These are phyloP conservation scores for Takakia lepidozioides DNA, from an alignment of 225 moss, liverwort and hornwort species.

Conservation along the genomic window DNA sequence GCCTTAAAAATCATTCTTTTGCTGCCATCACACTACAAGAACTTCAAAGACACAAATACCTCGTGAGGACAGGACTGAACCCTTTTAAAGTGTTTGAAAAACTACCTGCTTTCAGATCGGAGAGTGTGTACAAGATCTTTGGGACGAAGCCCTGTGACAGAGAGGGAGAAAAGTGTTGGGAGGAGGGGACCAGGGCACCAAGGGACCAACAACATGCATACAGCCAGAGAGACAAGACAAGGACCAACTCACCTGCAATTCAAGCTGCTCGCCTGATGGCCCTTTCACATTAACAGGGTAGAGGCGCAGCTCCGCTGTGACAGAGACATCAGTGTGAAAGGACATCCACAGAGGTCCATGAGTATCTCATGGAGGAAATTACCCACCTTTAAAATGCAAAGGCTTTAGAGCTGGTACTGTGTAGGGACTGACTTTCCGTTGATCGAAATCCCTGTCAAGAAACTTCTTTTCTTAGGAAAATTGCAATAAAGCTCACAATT, in stretches of 20 bases:
- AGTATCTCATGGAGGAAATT: background rate
- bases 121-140: too few species aligned
- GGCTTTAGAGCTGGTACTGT: too few species aligned
- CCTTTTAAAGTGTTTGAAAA: too few species aligned
- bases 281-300: constrained; percentile 89
- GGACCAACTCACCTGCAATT: constrained; percentile 58
- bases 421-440: background rate
- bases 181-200: too few species aligned
- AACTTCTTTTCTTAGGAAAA: too few species aligned
- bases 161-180: too few species aligned
- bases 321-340: background rate
- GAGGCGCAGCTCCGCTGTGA: constrained; percentile 71
- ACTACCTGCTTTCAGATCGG: background rate
- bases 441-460: too few species aligned
- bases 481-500: too few species aligned
- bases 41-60: background rate
- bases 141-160: background rate
- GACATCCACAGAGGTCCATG: background rate
- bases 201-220: background rate
- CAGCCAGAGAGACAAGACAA: background rate
- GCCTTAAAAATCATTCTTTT: background rate
- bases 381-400: too few species aligned
- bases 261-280: constrained; percentile 83
- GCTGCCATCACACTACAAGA: background rate
- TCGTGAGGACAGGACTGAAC: too few species aligned